Evolutionary conservation across 148 eudicot species (phyloP), one percentile per base, ranked within the genome.

Genomic region (Rhododendron ovatum): DNA sequence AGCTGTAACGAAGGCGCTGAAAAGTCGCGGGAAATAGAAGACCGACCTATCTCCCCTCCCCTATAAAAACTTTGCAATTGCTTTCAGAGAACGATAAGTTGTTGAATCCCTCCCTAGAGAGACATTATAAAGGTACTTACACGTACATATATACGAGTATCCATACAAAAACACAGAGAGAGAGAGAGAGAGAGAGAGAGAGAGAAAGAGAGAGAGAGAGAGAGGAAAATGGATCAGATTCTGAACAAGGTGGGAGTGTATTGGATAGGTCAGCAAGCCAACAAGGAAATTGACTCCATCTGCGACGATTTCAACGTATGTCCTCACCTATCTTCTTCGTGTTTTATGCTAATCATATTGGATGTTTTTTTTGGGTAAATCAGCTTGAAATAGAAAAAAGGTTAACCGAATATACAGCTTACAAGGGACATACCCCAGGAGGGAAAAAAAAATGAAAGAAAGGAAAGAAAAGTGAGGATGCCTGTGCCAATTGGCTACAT

Each of bases 191-290:
- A 51, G 65, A 26, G 55, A 24, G 55, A 24, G n/a, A n/a, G n/a
- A n/a, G n/a, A n/a, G n/a, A n/a, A n/a, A n/a, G n/a, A n/a, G n/a
- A n/a, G n/a, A n/a, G n/a, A n/a, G n/a, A n/a, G n/a, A n/a, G n/a
- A n/a, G n/a, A n/a, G n/a, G 11, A 11, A 63, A 7, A 96, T 95
- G 99, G 98, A 96, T 90, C 91, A 91, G 85, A 83, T 96, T 8
- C n/a, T 95, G 84, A 91, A 90, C 86, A 95, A 95, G 92, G 93
- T 95, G 57, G 98, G 99, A 85, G 89, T 96, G 8, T 94, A 91
- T 85, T 93, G 96, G 98, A 33, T 95, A 4, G 95, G 98, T 50
- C 91, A 94, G 83, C 92, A 86, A 63, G 96, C 99, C 87, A 95
- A 87, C 91, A 90, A 92, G 83, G 96, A 96, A 88, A 81, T 96